Base-by-base conservation (phyloP, 1,284 basidiomycete species). In the Rhodotorula sp. region DNA sequence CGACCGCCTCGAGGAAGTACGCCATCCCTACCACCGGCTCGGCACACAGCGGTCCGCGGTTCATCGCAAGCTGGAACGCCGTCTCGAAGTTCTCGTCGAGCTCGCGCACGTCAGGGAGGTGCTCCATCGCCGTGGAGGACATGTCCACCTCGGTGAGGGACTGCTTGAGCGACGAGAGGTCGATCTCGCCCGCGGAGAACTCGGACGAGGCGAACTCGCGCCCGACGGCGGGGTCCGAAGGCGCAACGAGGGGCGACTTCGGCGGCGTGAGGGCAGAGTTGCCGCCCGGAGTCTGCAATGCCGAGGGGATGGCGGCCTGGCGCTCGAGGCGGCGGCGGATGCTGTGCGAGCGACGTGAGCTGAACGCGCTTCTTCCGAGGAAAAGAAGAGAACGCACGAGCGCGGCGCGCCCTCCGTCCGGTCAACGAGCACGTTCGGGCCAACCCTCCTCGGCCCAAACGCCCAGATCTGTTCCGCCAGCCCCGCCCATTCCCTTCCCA, bases 11-110 rank as follows among this genome's bases (percentile, higher is more conserved):
- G 4, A 99, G 86, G 75, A 96, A 91, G 83, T 91, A 99, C 0
- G 90, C 94, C 83, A 99, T 84, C 0, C 96, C 97, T 73, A 96
- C 90, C 27, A 98, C 88, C 1, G 97, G 97, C 81, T 99, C 97
- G 13, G 90, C 91, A 77, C 97, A 99, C 36, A 99, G 82, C 13
- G 97, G 97, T 0, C 97, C 97, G 81, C 95, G 91, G 79, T 92
- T 90, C 0, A 90, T 91, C 6, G 95, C 94, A 57, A 98, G 86
- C 82, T 97, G 95, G 83, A 99, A 99, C 2, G 95, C 97, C 5
- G 90, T 90, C 81, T 98, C 95, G 58, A 99, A 85, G 72, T 90
- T 86, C 70, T 88, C 87, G 78, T 94, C 90, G 76, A 96, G 91
- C 76, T 92, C 90, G 41, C 83, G 80, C 51, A 84, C 71, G 39